A percentile compares a stretch with the other conserved stretches of the same genome.
These are phyloP conservation scores for Hondaea fermentalgiana DNA, from an alignment of 108 stramenopile genomes.

Conservation along the genomic window DNA sequence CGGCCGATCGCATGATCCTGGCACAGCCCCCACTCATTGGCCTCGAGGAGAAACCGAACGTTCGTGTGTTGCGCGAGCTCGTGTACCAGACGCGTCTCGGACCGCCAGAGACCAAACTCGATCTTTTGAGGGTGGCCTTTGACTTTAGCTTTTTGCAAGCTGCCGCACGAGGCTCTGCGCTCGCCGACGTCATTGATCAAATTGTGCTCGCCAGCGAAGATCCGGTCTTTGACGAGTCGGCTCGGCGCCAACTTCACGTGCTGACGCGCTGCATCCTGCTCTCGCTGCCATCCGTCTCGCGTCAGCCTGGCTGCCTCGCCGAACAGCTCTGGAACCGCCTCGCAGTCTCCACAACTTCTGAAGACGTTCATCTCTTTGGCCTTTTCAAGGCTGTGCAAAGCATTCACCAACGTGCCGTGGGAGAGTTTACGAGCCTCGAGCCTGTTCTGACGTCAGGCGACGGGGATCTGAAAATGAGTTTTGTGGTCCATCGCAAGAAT, in stretches of 20 bases:
- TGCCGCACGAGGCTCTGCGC: background rate
- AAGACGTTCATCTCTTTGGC: background rate
- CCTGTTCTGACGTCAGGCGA: background rate
- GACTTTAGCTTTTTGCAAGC: background rate
- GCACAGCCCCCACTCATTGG: background rate
- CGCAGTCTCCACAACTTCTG: background rate
- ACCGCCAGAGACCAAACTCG: background rate
- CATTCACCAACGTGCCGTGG: background rate
- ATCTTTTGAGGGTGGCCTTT: background rate
- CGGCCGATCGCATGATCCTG: background rate
- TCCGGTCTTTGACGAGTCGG: background rate
- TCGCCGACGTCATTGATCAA: background rate
- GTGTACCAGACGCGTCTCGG: background rate
- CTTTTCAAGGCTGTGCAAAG: background rate
- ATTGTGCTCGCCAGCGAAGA: background rate
- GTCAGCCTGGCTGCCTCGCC: background rate
- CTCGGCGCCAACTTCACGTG: background rate
- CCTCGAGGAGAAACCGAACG: background rate
- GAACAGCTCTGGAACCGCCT: background rate
- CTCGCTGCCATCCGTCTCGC: background rate
- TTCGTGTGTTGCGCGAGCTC: background rate
- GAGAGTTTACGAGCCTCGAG: background rate
- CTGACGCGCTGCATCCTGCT: background rate
- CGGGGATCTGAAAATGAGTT: background rate
- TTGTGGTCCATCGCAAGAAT: background rate